Base-by-base conservation (phyloP, 176 grass and related monocot genomes). In the Musa schizocarpa region DNA sequence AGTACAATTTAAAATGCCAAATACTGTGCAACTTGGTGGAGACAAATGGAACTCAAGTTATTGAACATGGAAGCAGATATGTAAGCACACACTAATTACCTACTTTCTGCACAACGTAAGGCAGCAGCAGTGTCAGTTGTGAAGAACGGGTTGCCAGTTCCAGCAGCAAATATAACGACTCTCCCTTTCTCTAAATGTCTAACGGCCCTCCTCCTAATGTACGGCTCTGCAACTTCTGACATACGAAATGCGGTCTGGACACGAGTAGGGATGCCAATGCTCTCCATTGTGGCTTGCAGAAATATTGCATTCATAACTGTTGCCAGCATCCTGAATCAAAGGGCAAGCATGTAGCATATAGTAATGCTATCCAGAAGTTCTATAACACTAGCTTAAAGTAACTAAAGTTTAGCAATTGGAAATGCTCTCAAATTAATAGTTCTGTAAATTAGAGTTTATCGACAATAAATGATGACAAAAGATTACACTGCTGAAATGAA, bases 301-400 rank as follows among this genome's bases (percentile, higher is more conserved):
- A 94, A 99, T 80, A 99, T 94, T 34, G 95, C 95, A 89, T 99
- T 99, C 95, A 99, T 99, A 63, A 94, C 95, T 73, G 95, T 99
- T 52, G 90, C 90, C 79, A 99, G 79, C 95, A 99, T 99, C 56
- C 95, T 99, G 69, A 69, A 88, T 76, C 50, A 52, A 48, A 17
- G 57, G 73, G 52, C 34, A 63, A 14, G 22, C 20, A 65, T 49
- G 9, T n/a, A n/a, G 14, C 21, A 49, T 64, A 65, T 9, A 17
- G 21, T n/a, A 54, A 74, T 70, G 34, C 34, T 43, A 11, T 11
- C 65, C 25, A 51, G 3, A 70, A 50, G 43, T 70, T 70, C 20
- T 20, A 52, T 70, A 11, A 50, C 6, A 51, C 11, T 25, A 22
- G 25, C 9, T 20, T 70, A 50, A 50, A 70, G 2, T 11, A 11